Conservation (phyloP, 148 eudicot genomes). For the Tetragonia tetragonoides region DNA sequence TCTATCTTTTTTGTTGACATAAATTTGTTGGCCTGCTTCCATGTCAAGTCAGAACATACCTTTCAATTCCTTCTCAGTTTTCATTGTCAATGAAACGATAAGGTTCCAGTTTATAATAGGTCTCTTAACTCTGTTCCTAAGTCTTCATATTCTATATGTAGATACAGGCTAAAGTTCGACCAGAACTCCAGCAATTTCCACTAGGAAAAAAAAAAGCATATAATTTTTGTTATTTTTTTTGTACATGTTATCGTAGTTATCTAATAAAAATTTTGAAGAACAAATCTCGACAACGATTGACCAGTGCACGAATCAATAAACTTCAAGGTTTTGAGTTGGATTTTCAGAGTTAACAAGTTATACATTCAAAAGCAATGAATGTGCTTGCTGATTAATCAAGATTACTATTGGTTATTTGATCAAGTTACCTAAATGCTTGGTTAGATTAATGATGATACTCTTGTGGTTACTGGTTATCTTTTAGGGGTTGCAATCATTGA, state of each 20-base stretch:
- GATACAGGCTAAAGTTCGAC: background rate
- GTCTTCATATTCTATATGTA: background rate
- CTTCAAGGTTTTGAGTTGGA: background rate
- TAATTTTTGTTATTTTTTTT: too few species aligned
- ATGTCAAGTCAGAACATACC: background rate
- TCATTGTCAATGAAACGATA: background rate
- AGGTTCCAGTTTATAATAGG: too few species aligned
- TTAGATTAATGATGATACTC: background rate
- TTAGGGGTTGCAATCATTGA: slow-evolving; percentile 81
- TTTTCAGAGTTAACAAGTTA: background rate
- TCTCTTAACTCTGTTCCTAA: too few species aligned
- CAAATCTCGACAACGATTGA: background rate
- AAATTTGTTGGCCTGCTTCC: background rate
- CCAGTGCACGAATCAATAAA: background rate
- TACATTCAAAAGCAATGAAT: background rate
- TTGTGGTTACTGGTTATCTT: slow-evolving; percentile 14
- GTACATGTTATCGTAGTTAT: background rate
- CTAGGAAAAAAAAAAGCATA: too few species aligned
- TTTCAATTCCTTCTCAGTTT: too few species aligned
- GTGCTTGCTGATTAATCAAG: background rate
- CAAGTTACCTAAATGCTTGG: background rate
- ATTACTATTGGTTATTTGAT: background rate
- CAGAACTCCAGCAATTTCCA: background rate
- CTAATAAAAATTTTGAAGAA: background rate
- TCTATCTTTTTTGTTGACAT: too few species aligned